Base-by-base conservation (phyloP, 2,329 filamentous ascomycete genomes). In the Ophiostoma piceae region DNA sequence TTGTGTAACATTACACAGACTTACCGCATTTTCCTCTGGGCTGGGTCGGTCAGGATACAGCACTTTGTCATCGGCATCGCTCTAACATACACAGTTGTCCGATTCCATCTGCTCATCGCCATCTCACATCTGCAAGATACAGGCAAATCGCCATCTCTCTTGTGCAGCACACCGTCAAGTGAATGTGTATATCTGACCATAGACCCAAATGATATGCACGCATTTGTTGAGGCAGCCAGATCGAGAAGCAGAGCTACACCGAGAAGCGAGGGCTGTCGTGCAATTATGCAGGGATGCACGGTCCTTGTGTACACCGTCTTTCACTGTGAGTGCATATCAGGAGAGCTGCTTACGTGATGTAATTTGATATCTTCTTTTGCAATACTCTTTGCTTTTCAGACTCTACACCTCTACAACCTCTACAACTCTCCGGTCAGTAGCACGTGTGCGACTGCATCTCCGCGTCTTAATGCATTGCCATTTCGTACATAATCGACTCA, bases 241-340 rank as follows among this genome's bases (percentile, higher is more conserved):
- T 12, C 1, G 5, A 62, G 12, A 16, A 32, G 26, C 12, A 3
- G 1, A 29, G 26, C 22, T 62, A 60, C 54, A 60, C 54, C 54
- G 57, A 62, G 57, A 62, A 32, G 57, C 57, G 57, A 62, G 26
- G 22, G 26, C 26, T 62, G 57, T 32, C 14, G 57, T 62, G 57
- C 26, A 29, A 29, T 26, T 14, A 62, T 62, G 57, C 57, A 62
- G 22, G 57, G 57, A 19, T 62, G 57, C 26, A 19, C 22, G 26
- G 57, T 35, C 22, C 22, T 62, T 60, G 7, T 26, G 57, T 62
- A 62, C 57, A 62, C 57, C 57, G 57, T 62, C 57, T 62, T 62
- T 62, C 22, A n/a, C 47, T 54, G 4, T 26, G 22, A 26, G 43
- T 47, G 41, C 41, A 16, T 43, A 7, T 47, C 4, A 7, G 16